Conservation (phyloP, 2,329 filamentous ascomycete genomes). For the Paecilomyces variotii region DNA sequence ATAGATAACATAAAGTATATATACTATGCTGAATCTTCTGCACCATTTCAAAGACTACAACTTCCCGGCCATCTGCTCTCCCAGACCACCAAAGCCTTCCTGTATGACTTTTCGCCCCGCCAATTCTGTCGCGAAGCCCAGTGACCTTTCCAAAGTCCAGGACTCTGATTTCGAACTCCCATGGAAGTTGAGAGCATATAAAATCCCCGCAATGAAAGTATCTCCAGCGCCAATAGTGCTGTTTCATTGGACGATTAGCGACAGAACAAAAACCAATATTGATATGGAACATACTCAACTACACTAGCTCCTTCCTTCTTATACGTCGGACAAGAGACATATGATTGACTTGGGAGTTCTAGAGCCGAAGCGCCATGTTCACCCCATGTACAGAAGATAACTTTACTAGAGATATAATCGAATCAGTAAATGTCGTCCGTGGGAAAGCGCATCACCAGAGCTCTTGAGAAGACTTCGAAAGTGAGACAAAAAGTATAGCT, state of each 20-base stretch:
- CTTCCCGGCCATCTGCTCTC: slow-evolving; percentile 3
- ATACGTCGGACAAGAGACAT: slow-evolving; percentile 40
- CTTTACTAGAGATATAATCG: slow-evolving; percentile 24
- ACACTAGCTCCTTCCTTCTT: slow-evolving; percentile 34
- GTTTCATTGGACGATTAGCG: slow-evolving; percentile 8
- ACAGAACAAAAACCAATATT: slow-evolving; percentile 7
- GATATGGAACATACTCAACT: slow-evolving; percentile 49
- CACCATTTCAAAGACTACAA: background rate
- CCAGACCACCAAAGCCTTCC: slow-evolving; percentile 56
- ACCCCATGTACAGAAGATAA: slow-evolving; percentile 55
- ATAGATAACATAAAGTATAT: background rate
- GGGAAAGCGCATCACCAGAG: too few species aligned
- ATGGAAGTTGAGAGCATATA: slow-evolving; percentile 53
- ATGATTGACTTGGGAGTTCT: slow-evolving; percentile 25
- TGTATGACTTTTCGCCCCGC: slow-evolving; percentile 61
- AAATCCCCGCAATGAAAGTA: slow-evolving; percentile 64
- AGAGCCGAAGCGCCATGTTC: slow-evolving; percentile 45
- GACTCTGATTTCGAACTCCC: slow-evolving; percentile 18
- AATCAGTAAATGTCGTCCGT: slow-evolving; percentile 1
- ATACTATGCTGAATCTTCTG: background rate
- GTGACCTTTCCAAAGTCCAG: slow-evolving; percentile 43
- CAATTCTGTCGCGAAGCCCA: slow-evolving; percentile 57
- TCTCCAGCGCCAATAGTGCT: slow-evolving; percentile 68
- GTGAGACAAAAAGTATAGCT: background rate
- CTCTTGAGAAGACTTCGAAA: background rate